These are phyloP conservation scores for Euphorbia celastroides DNA, from an alignment of 441 rosid species.

Conservation along the genomic window DNA sequence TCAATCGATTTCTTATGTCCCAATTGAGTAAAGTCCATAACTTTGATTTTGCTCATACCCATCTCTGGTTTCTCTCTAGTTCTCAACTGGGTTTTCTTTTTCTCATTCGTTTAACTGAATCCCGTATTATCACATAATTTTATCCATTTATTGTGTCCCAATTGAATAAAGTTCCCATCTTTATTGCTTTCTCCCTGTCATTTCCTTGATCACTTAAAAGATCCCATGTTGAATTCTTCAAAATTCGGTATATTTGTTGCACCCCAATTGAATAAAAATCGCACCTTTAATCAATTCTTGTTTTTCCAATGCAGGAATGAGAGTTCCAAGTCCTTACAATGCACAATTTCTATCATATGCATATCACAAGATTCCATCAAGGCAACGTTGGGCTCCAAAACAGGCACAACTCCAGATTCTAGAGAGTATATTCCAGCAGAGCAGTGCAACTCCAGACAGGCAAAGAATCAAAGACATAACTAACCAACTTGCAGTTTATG, in stretches of 20 bases:
- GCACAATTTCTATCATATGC: conserved; percentile 39
- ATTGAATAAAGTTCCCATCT: neutral
- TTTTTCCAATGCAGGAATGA: conserved; percentile 28
- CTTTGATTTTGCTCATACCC: neutral
- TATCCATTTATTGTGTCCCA: neutral
- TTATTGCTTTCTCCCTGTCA: neutral
- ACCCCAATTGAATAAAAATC: neutral
- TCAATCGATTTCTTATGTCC: neutral
- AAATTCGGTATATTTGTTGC: neutral
- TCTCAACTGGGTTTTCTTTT: neutral
- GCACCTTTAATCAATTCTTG: neutral
- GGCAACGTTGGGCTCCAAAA: conserved; percentile 88
- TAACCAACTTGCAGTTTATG: conserved; percentile 50
- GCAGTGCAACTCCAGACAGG: conserved; percentile 59
- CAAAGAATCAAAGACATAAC: conserved; percentile 68
- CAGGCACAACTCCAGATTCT: conserved; percentile 62
- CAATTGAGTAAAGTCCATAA: neutral
- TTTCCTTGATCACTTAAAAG: neutral
- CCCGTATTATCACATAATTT: neutral
- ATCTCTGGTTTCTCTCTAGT: neutral
- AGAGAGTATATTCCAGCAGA: conserved; percentile 53
- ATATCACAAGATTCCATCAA: conserved; percentile 44
- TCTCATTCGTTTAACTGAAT: neutral
- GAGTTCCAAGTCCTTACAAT: conserved; percentile 40
- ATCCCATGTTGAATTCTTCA: neutral